Percentiles rank a stretch among this genome's conserved stretches.
phyloP scores from a whole-genome alignment of 257 asterid species.

The Cruciata laevipes region DNA sequence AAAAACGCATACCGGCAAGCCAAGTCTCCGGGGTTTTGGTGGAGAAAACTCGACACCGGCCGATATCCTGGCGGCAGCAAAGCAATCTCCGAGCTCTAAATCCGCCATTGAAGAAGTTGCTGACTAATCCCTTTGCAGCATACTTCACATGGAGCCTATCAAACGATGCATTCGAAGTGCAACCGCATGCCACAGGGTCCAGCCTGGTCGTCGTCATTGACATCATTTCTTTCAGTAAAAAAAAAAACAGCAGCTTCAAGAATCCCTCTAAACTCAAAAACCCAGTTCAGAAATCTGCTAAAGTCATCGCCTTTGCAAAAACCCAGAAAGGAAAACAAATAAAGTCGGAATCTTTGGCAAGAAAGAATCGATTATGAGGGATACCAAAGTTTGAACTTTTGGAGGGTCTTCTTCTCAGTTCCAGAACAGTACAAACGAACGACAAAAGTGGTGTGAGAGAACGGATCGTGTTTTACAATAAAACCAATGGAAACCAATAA shows the following conservation, averaged over 20 bases:
- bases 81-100: slow-evolving; percentile 34
- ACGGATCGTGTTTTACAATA: slow-evolving; percentile 8
- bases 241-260: slow-evolving; percentile 11
- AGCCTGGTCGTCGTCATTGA: slow-evolving; percentile 55
- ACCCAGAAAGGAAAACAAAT: slow-evolving; percentile 16
- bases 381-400: not conserved
- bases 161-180: slow-evolving; percentile 55
- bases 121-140: slow-evolving; percentile 33
- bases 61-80: slow-evolving; percentile 46
- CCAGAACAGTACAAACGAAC: not conserved
- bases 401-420: not conserved
- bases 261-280: slow-evolving; percentile 21
- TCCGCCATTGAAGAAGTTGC: slow-evolving; percentile 39
- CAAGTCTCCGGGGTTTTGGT: slow-evolving; percentile 57
- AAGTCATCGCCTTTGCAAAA: slow-evolving; percentile 20
- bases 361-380: not conserved
- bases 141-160: slow-evolving; percentile 29
- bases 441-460: not conserved
- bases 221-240: slow-evolving; percentile 41
- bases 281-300: slow-evolving; percentile 37
- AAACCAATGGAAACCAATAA: slow-evolving; percentile 13
- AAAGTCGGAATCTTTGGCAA: slow-evolving; percentile 13
- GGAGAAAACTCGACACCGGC: slow-evolving; percentile 51
- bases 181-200: slow-evolving; percentile 59
- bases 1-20: slow-evolving; percentile 40